Base-by-base conservation (phyloP, 108 stramenopile species). In the Stephanodiscus triporus region DNA sequence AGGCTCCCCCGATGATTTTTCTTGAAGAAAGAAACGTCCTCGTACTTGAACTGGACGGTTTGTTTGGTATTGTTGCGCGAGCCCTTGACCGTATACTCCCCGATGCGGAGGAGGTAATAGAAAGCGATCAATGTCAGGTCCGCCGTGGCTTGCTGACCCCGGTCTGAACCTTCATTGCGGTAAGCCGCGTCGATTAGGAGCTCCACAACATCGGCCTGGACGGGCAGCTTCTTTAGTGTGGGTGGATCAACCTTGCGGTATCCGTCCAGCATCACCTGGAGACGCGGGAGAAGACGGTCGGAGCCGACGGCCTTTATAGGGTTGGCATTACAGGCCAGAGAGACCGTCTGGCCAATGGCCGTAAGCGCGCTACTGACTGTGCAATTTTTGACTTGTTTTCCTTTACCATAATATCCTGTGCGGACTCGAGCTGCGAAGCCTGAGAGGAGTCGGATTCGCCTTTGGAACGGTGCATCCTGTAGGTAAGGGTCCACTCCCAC, bases 401-500 rank as follows among this genome's bases (percentile, higher is more conserved):
- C 2, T 4, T 9, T 4, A 20, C 49, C 49, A 9, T 50, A 50
- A 20, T 4, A 19, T 4, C 49, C 49, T 4, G 6, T 8, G 4
- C 49, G 49, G 4, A 50, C 49, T 50, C 49, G 49, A 20, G 49
- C 49, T 4, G 49, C 49, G 9, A 50, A 50, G 4, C 49, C 49
- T 19, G 49, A 50, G 49, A 50, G 49, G 4, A 20, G 19, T 10
- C 49, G 4, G 4, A 9, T 20, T 10, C 2, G 17, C 2, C 4
- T 4, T 4, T 17, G 4, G 49, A 8, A 50, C 6, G 9, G 4
- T 50, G 49, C 20, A 19, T 50, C 7, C 9, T 50, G 49, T 8
- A 50, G 9, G 54, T 56, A 2, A 55, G 68, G 68, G 68, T 69
- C 68, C 37, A 69, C 54, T 55, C 68, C 68, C 68, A 69, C 1